phyloP scores from a whole-genome alignment of 1,139 yeast genomes.

The Nakaseomyces delphensis region DNA sequence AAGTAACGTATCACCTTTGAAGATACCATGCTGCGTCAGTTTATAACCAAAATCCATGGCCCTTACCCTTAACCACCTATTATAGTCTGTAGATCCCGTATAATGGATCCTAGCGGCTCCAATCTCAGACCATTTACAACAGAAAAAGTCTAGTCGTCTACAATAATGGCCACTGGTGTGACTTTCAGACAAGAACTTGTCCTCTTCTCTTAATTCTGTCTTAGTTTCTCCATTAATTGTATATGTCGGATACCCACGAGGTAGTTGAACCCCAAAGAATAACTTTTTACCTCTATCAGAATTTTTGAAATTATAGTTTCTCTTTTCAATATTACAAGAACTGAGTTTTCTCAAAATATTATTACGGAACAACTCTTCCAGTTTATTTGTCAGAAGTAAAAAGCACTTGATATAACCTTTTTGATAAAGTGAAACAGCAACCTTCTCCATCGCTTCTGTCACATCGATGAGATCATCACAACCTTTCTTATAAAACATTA shows the following conservation, averaged over 20 bases:
- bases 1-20: slow-evolving; percentile 29
- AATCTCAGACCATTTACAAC: slow-evolving; percentile 41
- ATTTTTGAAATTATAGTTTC: slow-evolving; percentile 8
- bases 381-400: slow-evolving; percentile 18
- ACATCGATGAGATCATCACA: slow-evolving; percentile 31
- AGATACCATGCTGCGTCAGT: slow-evolving; percentile 46
- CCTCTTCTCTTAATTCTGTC: slow-evolving; percentile 14
- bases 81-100: slow-evolving; percentile 51
- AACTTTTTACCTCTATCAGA: slow-evolving; percentile 26
- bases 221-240: slow-evolving; percentile 12
- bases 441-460: slow-evolving; percentile 26
- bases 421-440: slow-evolving; percentile 26
- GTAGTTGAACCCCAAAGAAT: slow-evolving; percentile 30
- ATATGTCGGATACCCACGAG: slow-evolving; percentile 11
- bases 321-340: slow-evolving; percentile 9
- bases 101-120: slow-evolving; percentile 52
- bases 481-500: slow-evolving; percentile 40
- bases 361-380: slow-evolving; percentile 14
- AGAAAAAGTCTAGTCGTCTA: slow-evolving; percentile 49
- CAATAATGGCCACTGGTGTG: slow-evolving; percentile 30
- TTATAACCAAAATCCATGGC: slow-evolving; percentile 41
- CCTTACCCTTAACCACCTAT: slow-evolving; percentile 40
- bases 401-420: slow-evolving; percentile 29
- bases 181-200: slow-evolving; percentile 20
- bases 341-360: slow-evolving; percentile 12